These are phyloP conservation scores for Arctostaphylos glauca DNA, from an alignment of 148 eudicot species.

Conservation along the genomic window DNA sequence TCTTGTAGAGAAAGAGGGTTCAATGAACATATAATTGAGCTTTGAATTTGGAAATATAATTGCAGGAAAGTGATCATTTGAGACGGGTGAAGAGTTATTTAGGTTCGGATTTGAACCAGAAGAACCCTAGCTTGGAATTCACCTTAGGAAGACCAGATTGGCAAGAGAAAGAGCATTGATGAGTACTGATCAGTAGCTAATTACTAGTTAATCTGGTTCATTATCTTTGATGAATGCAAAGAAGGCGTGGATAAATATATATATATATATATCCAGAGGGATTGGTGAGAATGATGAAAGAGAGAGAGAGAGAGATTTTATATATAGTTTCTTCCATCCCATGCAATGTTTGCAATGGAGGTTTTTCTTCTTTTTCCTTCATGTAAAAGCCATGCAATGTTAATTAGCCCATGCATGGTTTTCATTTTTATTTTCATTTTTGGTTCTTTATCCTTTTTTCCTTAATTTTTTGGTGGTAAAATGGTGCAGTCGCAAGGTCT, in stretches of 20 bases:
- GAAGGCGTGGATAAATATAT: not conserved
- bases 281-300: not conserved
- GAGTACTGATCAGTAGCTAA: not conserved
- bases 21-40: not conserved
- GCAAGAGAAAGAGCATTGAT: conserved; percentile 19
- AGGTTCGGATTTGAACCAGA: conserved; percentile 24
- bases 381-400: conserved; percentile 1
- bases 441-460: not conserved
- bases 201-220: not conserved
- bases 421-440: too few species aligned
- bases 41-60: not conserved
- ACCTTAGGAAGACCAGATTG: conserved; percentile 43
- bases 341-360: not conserved
- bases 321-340: not conserved
- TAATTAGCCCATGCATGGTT: not conserved
- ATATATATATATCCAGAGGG: not conserved
- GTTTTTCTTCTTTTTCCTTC: not conserved
- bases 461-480: not conserved
- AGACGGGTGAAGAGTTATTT: conserved; percentile 21
- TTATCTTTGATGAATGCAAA: not conserved
- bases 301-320: not conserved
- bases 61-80: conserved; percentile 32
- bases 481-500: not conserved
- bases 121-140: conserved; percentile 39
- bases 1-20: not conserved